These are phyloP conservation scores for Yamadazyma membranifaciens DNA, from an alignment of 1,139 yeast species.

Conservation along the genomic window DNA sequence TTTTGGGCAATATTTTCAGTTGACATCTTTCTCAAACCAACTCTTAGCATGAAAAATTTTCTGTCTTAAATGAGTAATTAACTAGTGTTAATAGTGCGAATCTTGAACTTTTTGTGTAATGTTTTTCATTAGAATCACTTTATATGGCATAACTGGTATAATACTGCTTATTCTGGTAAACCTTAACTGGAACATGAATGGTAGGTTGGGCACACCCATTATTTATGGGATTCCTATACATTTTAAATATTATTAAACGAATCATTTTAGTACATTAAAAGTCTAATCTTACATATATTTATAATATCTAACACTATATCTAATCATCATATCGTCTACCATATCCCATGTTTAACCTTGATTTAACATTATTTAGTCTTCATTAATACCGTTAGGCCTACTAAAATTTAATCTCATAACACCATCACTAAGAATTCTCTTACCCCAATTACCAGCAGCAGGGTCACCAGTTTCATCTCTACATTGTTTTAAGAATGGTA, in stretches of 20 bases:
- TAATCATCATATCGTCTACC: neutral
- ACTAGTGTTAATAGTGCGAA: too few relatives aligned
- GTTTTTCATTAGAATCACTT: too few relatives aligned
- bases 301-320: too few relatives aligned
- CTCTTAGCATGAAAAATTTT: constrained; percentile 5
- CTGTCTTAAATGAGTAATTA: neutral
- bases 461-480: constrained; percentile 94
- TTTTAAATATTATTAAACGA: too few relatives aligned
- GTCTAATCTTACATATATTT: too few relatives aligned
- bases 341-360: neutral
- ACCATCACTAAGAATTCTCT: constrained; percentile 65
- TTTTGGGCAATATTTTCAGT: constrained; percentile 19
- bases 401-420: constrained; percentile 46
- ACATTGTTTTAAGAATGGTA: constrained; percentile 91
- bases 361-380: constrained; percentile 18
- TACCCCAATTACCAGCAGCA: constrained; percentile 91
- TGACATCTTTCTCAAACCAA: constrained; percentile 22
- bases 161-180: too few relatives aligned
- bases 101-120: too few relatives aligned
- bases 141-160: too few relatives aligned
- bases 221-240: too few relatives aligned
- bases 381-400: constrained; percentile 31
- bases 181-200: too few relatives aligned
- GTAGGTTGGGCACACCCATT: too few relatives aligned
- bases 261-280: too few relatives aligned